Conservation (phyloP, 2,329 filamentous ascomycete genomes). For the Chaetoscypha palmicola region DNA sequence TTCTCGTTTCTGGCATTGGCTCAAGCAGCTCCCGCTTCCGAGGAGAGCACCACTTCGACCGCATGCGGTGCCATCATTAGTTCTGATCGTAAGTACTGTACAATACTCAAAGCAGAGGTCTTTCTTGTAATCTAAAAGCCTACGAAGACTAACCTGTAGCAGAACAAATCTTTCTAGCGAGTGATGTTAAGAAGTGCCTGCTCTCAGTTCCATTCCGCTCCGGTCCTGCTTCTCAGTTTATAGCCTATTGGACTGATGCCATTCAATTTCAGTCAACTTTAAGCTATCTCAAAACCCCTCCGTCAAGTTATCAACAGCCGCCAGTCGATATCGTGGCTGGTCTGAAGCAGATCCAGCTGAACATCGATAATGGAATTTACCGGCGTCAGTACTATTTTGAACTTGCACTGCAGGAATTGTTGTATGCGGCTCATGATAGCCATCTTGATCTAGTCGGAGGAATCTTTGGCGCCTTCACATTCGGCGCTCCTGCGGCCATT, state of each 20-base stretch:
- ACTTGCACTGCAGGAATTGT: conserved; percentile 44
- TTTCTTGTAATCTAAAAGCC: too few relatives aligned
- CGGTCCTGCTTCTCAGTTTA: conserved; percentile 37
- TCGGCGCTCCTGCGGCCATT: conserved; percentile 40
- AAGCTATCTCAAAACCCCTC: conserved; percentile 41
- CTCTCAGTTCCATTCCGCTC: conserved; percentile 39
- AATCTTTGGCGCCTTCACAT: conserved; percentile 44
- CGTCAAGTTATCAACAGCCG: conserved; percentile 41
- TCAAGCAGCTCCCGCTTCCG: conserved; percentile 1
- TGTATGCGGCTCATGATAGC: conserved; percentile 49
- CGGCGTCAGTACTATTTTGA: conserved; percentile 50
- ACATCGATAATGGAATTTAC: conserved; percentile 36
- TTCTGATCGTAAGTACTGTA: background rate
- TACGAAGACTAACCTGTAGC: too few relatives aligned
- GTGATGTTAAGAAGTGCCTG: conserved; percentile 35
- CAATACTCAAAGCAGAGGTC: too few relatives aligned
- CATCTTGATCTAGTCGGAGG: conserved; percentile 51
- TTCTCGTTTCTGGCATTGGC: background rate
- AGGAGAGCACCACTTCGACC: background rate
- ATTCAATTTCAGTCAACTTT: conserved; percentile 29
- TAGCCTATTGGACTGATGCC: conserved; percentile 39
- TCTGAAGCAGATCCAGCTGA: conserved; percentile 38
- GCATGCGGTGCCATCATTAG: conserved; percentile 8
- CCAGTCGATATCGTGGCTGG: conserved; percentile 40
- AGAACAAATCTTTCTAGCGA: conserved; percentile 10